Conservation (phyloP, 2,329 filamentous ascomycete species). For the Ciborinia camelliae region DNA sequence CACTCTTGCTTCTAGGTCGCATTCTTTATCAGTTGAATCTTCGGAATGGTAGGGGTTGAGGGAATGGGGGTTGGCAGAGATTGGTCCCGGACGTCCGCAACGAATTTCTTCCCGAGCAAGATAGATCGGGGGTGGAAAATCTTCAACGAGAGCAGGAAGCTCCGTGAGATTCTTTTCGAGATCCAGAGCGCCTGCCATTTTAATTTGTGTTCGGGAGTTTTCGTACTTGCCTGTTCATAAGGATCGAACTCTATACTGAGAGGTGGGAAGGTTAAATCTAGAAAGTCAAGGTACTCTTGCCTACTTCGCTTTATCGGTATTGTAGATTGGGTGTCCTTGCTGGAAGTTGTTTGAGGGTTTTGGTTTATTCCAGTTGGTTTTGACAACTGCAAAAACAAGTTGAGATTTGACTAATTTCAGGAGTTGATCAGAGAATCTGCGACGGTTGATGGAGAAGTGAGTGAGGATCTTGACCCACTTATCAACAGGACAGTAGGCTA, state of each 20-base stretch:
- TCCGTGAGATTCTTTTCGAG: neutral
- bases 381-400: neutral
- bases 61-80: neutral
- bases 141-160: neutral
- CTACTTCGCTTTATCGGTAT: neutral
- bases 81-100: neutral
- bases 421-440: neutral
- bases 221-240: neutral
- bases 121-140: neutral
- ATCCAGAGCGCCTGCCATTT: slow-evolving; percentile 1
- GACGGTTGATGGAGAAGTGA: neutral
- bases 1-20: neutral
- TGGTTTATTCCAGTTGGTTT: neutral
- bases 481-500: neutral
- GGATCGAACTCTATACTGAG: neutral
- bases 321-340: neutral
- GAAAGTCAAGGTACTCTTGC: neutral
- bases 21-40: neutral
- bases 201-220: neutral
- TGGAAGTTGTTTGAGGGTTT: neutral
- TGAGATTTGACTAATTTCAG: neutral
- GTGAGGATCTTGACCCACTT: neutral
- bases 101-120: neutral
- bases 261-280: neutral
- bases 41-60: neutral